Evolutionary conservation across 805 yeast species (phyloP).

Genomic region (Cyberlindnera galapagoensis): DNA sequence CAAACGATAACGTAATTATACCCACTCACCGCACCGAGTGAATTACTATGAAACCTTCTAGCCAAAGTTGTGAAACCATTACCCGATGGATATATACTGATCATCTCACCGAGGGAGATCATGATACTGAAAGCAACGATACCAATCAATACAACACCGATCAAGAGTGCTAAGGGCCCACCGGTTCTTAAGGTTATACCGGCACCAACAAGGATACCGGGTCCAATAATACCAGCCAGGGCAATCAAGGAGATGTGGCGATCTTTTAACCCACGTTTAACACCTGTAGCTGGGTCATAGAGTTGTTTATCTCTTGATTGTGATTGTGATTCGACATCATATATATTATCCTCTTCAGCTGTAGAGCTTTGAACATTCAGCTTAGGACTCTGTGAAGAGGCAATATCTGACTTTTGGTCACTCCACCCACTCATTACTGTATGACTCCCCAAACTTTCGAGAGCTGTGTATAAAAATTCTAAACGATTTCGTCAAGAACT

Average conservation of each 20-base stretch:
- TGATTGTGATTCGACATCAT: no score
- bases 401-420: no score
- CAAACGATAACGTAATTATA: conserved; percentile 51
- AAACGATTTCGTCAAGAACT: no score
- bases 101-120: conserved; percentile 51
- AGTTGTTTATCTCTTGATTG: no score
- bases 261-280: conserved; percentile 42
- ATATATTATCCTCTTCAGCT: no score
- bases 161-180: conserved; percentile 44
- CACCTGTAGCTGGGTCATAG: conserved; percentile 21
- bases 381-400: no score
- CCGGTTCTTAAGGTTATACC: conserved; percentile 43
- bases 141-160: conserved; percentile 46
- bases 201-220: conserved; percentile 51
- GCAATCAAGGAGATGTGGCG: conserved; percentile 47
- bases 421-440: no score
- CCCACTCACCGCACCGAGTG: conserved; percentile 51
- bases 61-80: conserved; percentile 43
- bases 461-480: no score
- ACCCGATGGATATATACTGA: conserved; percentile 47
- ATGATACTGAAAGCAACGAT: conserved; percentile 48
- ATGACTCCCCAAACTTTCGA: no score
- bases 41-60: conserved; percentile 43
- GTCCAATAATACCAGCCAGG: conserved; percentile 55
- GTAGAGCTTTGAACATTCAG: no score